These are phyloP conservation scores for Acrocalymma vagum DNA, from an alignment of 2,329 filamentous ascomycete species.

Conservation along the genomic window DNA sequence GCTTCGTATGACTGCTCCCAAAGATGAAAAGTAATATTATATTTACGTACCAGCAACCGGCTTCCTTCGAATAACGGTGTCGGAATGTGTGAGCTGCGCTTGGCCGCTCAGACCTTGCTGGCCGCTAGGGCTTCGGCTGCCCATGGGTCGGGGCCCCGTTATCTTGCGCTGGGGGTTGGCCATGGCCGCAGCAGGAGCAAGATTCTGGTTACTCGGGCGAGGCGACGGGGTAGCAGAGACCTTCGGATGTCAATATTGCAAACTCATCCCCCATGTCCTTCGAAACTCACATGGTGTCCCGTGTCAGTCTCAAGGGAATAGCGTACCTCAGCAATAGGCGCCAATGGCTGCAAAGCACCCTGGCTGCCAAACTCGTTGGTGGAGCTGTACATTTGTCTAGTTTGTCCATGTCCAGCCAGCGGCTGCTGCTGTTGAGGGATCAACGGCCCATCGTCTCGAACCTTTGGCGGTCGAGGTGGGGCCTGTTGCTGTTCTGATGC, in stretches of 20 bases:
- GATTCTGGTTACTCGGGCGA: constrained; percentile 34
- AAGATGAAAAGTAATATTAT: neutral
- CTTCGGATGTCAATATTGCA: constrained; percentile 28
- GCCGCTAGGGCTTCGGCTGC: constrained; percentile 56
- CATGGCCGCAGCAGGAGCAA: constrained; percentile 32
- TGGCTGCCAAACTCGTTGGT: constrained; percentile 47
- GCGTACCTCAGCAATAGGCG: constrained; percentile 61
- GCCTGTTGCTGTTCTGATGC: constrained; percentile 47
- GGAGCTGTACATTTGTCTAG: constrained; percentile 48
- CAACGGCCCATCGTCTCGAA: constrained; percentile 66
- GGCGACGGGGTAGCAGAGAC: constrained; percentile 43
- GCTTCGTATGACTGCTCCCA: too few species aligned
- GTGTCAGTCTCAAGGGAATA: constrained; percentile 59
- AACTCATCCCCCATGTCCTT: too few species aligned
- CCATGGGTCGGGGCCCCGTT: constrained; percentile 60
- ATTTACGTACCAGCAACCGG: constrained; percentile 41
- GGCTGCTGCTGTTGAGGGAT: constrained; percentile 61
- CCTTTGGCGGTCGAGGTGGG: constrained; percentile 62
- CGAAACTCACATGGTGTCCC: constrained; percentile 31
- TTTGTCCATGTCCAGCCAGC: constrained; percentile 47
- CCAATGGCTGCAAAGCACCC: constrained; percentile 50
- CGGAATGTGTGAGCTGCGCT: constrained; percentile 34
- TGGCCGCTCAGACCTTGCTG: constrained; percentile 26
- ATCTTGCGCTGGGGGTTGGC: constrained; percentile 52
- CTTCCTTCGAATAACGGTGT: constrained; percentile 47